Evolutionary conservation across 108 stramenopile genomes (phyloP).

Genomic region (Skeletonema costatum): DNA sequence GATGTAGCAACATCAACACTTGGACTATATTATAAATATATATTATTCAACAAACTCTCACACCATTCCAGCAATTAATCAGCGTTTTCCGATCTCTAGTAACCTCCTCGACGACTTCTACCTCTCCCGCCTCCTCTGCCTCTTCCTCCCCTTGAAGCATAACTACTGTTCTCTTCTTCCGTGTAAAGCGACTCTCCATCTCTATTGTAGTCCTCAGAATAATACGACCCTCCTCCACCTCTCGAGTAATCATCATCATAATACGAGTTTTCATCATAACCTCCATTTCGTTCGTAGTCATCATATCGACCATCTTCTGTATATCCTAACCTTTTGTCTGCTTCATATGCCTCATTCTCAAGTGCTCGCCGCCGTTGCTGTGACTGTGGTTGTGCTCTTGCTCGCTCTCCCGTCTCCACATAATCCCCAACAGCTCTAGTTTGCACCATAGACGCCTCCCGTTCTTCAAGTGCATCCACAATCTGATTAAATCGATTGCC

Average conservation of each 20-base stretch:
- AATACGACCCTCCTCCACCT: neutral
- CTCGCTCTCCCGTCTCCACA: conserved; percentile 19
- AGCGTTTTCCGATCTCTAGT: neutral
- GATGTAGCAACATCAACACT: neutral
- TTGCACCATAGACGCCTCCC: conserved; percentile 22
- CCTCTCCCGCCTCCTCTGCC: neutral
- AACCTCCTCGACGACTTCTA: neutral
- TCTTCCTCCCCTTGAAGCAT: neutral
- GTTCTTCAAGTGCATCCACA: conserved; percentile 27
- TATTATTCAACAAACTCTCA: neutral
- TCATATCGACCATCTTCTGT: conserved; percentile 8
- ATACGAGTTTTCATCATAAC: neutral
- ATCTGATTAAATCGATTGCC: conserved; percentile 15
- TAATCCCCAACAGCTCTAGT: conserved; percentile 20
- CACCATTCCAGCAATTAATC: neutral
- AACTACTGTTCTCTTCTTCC: neutral
- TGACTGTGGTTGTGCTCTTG: neutral
- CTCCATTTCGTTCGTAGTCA: neutral
- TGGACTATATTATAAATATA: neutral
- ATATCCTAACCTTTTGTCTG: conserved; percentile 6
- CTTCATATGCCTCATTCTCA: conserved; percentile 31
- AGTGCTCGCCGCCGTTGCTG: conserved; percentile 6
- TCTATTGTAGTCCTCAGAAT: neutral
- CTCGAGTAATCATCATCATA: neutral
- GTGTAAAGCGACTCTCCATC: neutral